These are phyloP conservation scores for Davidsoniella australis DNA, from an alignment of 2,329 filamentous ascomycete genomes.

Conservation along the genomic window DNA sequence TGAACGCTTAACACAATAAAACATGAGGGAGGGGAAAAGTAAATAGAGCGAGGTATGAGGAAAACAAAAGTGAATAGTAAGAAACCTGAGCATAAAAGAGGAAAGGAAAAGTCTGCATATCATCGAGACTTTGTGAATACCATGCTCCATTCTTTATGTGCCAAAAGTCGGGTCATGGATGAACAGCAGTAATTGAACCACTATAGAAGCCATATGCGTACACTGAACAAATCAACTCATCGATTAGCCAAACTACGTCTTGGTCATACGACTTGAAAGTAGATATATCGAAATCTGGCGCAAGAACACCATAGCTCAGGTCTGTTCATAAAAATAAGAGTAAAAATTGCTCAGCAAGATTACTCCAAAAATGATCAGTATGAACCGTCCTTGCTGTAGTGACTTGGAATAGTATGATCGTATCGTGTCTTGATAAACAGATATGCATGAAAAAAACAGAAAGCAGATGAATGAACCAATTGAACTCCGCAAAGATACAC, in stretches of 20 bases:
- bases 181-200: too few relatives aligned
- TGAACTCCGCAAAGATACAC: not conserved
- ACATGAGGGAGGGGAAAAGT: not conserved
- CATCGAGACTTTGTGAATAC: too few relatives aligned
- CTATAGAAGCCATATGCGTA: too few relatives aligned
- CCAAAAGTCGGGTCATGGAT: too few relatives aligned
- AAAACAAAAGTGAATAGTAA: not conserved
- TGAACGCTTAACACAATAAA: too few relatives aligned
- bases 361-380: not conserved
- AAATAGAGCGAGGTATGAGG: not conserved
- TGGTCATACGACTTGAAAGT: too few relatives aligned
- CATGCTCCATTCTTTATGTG: too few relatives aligned
- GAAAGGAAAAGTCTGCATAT: not conserved
- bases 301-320: conserved; percentile 5
- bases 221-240: too few relatives aligned
- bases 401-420: not conserved
- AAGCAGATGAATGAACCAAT: not conserved
- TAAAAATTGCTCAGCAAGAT: not conserved
- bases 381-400: conserved; percentile 6
- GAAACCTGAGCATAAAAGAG: not conserved
- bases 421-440: not conserved
- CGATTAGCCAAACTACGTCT: too few relatives aligned
- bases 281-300: too few relatives aligned
- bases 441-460: not conserved
- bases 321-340: not conserved